Conservation (phyloP, 2,329 filamentous ascomycete genomes). For the Corinectria fuckeliana region DNA sequence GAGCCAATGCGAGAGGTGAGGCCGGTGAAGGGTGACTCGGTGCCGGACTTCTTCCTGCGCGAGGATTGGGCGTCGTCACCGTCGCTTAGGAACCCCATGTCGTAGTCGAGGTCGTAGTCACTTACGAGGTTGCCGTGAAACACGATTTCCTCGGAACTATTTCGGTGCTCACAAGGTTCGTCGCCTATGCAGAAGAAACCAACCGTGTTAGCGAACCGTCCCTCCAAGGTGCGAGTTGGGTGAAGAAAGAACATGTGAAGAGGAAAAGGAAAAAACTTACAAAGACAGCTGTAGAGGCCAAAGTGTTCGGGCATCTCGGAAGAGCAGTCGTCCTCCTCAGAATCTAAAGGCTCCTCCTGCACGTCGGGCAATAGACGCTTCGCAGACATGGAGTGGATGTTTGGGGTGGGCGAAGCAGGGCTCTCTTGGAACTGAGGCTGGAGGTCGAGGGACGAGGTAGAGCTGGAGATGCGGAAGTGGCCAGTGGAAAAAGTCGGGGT, state of each 20-base stretch:
- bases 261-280: conserved; percentile 59
- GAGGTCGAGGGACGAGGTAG: conserved; percentile 77
- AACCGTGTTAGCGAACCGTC: conserved; percentile 17
- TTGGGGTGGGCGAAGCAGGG: conserved; percentile 59
- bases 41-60: conserved; percentile 62
- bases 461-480: conserved; percentile 73
- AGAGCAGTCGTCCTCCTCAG: conserved; percentile 64
- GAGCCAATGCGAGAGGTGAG: conserved; percentile 71
- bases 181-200: conserved; percentile 56
- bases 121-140: conserved; percentile 47
- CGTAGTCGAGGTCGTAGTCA: conserved; percentile 64
- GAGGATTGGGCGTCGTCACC: conserved; percentile 57
- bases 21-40: conserved; percentile 65
- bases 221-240: background rate
- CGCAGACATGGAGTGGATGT: conserved; percentile 55
- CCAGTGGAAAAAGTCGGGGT: conserved; percentile 74
- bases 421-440: conserved; percentile 54
- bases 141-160: conserved; percentile 49
- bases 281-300: conserved; percentile 71
- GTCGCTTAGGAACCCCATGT: conserved; percentile 71
- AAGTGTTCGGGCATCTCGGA: conserved; percentile 48
- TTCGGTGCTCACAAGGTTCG: conserved; percentile 64
- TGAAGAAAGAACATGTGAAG: conserved; percentile 4
- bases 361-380: conserved; percentile 80
- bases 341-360: conserved; percentile 80